Evolutionary conservation across 2,329 filamentous ascomycete species (phyloP).

Genomic region (Stagonosporopsis vannaccii): DNA sequence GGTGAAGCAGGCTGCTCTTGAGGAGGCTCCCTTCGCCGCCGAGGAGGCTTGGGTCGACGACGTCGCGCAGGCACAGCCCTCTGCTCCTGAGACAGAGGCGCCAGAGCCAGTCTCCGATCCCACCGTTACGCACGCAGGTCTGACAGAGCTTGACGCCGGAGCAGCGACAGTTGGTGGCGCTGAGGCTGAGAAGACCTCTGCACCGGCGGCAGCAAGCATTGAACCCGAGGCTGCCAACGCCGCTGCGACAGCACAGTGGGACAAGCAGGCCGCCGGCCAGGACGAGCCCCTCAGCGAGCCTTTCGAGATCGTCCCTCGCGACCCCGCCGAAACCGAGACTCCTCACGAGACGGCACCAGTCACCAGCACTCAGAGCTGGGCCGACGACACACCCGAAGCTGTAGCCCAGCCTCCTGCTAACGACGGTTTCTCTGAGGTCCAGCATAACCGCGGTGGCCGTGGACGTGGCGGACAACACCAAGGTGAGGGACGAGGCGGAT

Average conservation of each 20-base stretch:
- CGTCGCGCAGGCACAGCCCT: conserved; percentile 54
- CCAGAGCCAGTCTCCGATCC: conserved; percentile 64
- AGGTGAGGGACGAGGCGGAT: conserved; percentile 59
- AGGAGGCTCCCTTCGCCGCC: conserved; percentile 62
- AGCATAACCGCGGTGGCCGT: conserved; percentile 51
- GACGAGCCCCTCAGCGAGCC: conserved; percentile 65
- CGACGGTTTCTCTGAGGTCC: conserved; percentile 78
- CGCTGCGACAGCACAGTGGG: conserved; percentile 73
- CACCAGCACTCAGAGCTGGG: conserved; percentile 78
- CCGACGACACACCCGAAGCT: conserved; percentile 70
- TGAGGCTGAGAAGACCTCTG: conserved; percentile 36
- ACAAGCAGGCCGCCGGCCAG: conserved; percentile 58
- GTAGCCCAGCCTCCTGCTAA: conserved; percentile 49
- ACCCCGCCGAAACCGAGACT: conserved; percentile 76
- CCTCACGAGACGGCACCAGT: conserved; percentile 61
- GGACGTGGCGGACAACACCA: conserved; percentile 56
- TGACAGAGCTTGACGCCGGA: conserved; percentile 68
- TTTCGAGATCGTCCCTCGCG: conserved; percentile 78
- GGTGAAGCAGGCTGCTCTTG: conserved; percentile 61
- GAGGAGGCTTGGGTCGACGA: conserved; percentile 60
- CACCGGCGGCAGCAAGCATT: conserved; percentile 49
- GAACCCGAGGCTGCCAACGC: conserved; percentile 55
- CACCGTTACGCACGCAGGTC: conserved; percentile 69
- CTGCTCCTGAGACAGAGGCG: conserved; percentile 44
- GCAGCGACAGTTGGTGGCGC: conserved; percentile 41